Evolutionary conservation across 805 yeast genomes (phyloP), one percentile per base, ranked within the genome.

Genomic region (Starmerella cellae): DNA sequence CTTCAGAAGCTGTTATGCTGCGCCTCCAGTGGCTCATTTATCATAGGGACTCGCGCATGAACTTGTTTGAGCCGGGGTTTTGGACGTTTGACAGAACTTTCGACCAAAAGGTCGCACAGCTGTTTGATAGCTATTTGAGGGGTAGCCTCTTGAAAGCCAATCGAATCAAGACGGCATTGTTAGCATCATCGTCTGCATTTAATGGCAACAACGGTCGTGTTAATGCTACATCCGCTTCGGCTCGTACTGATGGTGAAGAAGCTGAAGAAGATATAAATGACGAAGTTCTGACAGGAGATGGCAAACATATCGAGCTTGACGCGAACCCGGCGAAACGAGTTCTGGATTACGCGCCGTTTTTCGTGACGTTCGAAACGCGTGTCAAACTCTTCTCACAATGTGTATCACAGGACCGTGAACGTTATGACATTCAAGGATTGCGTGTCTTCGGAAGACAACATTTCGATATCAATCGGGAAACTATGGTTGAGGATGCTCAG

Each of bases 401-500:
- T 42, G 71, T 82, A 29, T 69, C 66, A 3, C 47, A 65, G 10
- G 94, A 84, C 53, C 64, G 40, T 9, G 41, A 21, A 5, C 8
- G 10, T 8, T 17, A 20, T 5, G 36, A 21, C 8, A 17, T 5
- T 17, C 14, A 4, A 22, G 28, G 31, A 11, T n/a, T n/a, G n/a
- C 26, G 2, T 2, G 6, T 18, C 6, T 19, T 14, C 29, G 24
- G 24, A 8, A 41, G 41, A 5, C 28, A 17, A 16, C 42, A 36
- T 17, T 41, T 33, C 22, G 40, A 22, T 2, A 47, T 88, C 14
- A 68, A 82, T 37, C 70, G 97, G 47, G 84, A 77, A 5, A 63
- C 70, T 47, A 49, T 82, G n/a, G 58, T 85, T 11, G 78, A 76
- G 28, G 95, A 84, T 62, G 87, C 95, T 0, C 82, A 67, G 55